Conservation (phyloP, 179 eudicot genomes). For the Corrigiola litoralis region DNA sequence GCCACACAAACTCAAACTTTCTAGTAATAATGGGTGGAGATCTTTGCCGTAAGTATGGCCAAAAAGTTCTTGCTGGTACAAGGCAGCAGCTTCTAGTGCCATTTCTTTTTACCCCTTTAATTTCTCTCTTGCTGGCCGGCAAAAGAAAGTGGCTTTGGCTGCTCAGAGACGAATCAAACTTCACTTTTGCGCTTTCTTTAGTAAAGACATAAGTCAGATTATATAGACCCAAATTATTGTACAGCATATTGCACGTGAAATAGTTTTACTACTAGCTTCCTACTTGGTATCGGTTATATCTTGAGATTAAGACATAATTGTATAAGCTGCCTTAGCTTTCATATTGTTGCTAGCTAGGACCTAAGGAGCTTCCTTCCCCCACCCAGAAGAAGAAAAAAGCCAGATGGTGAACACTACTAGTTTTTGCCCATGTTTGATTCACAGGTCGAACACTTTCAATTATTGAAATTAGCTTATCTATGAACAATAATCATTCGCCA, state of each 20-base stretch:
- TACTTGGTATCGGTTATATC: neutral
- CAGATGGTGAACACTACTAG: too few species aligned
- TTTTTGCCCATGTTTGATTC: too few species aligned
- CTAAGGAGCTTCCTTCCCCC: too few species aligned
- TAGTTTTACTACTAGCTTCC: neutral
- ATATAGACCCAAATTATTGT: constrained; percentile 22
- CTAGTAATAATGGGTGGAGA: constrained; percentile 21
- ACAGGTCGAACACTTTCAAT: too few species aligned
- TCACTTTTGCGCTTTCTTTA: constrained; percentile 14
- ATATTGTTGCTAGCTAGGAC: too few species aligned
- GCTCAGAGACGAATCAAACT: neutral
- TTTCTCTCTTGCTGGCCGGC: constrained; percentile 3
- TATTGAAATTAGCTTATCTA: too few species aligned
- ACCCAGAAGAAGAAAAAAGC: too few species aligned
- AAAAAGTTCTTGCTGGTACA: constrained; percentile 28
- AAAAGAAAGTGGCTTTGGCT: constrained; percentile 15
- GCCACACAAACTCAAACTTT: constrained; percentile 10
- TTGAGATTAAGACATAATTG: neutral
- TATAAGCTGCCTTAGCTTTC: neutral
- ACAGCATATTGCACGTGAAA: constrained; percentile 37
- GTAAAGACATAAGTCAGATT: constrained; percentile 1
- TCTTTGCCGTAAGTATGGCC: constrained; percentile 13
- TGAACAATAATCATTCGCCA: too few species aligned
- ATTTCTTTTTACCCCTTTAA: constrained; percentile 7
- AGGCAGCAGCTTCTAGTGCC: constrained; percentile 34